Conservation (phyloP, 1,284 basidiomycete species). For the Lentinus polychrous region DNA sequence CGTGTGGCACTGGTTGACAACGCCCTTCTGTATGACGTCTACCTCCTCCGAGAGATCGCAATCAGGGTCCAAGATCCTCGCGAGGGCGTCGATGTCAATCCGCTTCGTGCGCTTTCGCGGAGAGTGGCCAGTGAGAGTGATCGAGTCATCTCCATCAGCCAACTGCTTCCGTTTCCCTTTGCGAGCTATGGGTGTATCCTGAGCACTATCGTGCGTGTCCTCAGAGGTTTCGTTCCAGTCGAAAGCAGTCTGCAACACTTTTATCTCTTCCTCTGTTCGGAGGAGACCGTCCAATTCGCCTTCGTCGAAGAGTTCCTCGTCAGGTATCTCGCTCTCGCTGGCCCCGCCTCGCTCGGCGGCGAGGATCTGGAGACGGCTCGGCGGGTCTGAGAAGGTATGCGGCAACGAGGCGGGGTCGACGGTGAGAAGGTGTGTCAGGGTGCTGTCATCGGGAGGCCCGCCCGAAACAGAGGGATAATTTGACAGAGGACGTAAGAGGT, state of each 20-base stretch:
- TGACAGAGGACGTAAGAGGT: constrained; percentile 49
- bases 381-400: constrained; percentile 27
- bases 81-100: constrained; percentile 33
- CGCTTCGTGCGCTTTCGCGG: constrained; percentile 18
- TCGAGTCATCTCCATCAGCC: constrained; percentile 6
- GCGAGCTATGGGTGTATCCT: background rate
- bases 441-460: constrained; percentile 11
- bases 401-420: constrained; percentile 26
- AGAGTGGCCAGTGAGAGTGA: background rate
- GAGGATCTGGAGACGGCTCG: constrained; percentile 59
- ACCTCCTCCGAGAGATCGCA: constrained; percentile 9
- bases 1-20: background rate
- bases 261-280: constrained; percentile 28
- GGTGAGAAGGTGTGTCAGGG: constrained; percentile 43
- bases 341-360: constrained; percentile 44
- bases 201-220: background rate
- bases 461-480: constrained; percentile 16
- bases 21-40: constrained; percentile 8
- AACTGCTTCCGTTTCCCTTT: constrained; percentile 1
- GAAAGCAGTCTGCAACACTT: constrained; percentile 27
- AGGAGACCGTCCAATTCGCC: constrained; percentile 37
- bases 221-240: constrained; percentile 23
- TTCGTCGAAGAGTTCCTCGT: constrained; percentile 38
- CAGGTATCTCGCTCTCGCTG: constrained; percentile 28
- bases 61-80: constrained; percentile 24